Percentiles rank a stretch among this genome's conserved stretches.
Evolutionary conservation across 2,329 filamentous ascomycete genomes (phyloP).

Genomic region (Rutstroemia sydowiana): DNA sequence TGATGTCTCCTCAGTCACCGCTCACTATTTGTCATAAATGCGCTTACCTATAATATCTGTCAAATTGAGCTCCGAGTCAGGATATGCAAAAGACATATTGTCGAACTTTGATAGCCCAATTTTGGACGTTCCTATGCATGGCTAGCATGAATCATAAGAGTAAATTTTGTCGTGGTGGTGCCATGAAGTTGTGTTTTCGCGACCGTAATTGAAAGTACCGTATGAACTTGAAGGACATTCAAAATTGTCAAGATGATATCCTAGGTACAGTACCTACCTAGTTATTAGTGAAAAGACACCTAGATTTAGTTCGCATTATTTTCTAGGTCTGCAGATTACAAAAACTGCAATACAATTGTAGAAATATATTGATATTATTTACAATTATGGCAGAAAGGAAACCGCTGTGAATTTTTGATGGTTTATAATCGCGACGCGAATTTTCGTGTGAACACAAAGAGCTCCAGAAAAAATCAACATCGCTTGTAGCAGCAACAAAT

Average conservation of each 20-base stretch:
- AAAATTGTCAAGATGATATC: no score
- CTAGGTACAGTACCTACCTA: no score
- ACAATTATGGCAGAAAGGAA: no score
- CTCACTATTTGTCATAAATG: background rate
- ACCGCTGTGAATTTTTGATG: background rate
- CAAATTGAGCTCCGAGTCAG: background rate
- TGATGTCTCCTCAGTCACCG: background rate
- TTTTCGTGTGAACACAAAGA: conserved; percentile 9
- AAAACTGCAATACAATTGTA: no score
- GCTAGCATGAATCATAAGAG: background rate
- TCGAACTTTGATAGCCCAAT: no score
- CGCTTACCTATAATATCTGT: conserved; percentile 2
- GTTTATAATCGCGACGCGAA: conserved; percentile 6
- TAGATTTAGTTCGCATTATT: no score
- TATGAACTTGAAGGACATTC: background rate
- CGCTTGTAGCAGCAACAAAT: conserved; percentile 8
- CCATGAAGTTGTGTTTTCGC: background rate
- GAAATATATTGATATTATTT: no score
- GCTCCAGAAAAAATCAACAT: conserved; percentile 7
- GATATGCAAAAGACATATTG: conserved; percentile 5
- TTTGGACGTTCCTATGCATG: background rate
- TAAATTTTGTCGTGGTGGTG: background rate
- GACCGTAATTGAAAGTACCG: no score
- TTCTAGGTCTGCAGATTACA: no score
- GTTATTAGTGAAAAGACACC: no score